Conservation (phyloP, 1,284 basidiomycete species). For the Tausonia pullulans region DNA sequence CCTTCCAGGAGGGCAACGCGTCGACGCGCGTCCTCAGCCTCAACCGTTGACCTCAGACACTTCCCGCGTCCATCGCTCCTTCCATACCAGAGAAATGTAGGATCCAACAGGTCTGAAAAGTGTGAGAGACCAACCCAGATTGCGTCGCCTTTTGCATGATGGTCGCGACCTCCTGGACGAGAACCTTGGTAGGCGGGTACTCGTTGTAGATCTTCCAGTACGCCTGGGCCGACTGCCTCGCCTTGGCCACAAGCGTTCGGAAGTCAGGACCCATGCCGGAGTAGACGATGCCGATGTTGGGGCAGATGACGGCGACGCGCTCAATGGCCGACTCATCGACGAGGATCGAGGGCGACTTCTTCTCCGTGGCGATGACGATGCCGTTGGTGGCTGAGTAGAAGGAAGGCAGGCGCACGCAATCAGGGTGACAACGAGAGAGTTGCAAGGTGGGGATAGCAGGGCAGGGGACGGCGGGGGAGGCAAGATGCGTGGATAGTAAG, state of each 20-base stretch:
- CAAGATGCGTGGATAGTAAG: constrained; percentile 5
- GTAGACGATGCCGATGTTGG: constrained; percentile 98
- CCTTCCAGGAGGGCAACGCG: not conserved
- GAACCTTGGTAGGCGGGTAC: constrained; percentile 92
- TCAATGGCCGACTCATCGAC: constrained; percentile 97
- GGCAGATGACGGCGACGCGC: constrained; percentile 91
- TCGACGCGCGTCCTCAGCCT: not conserved
- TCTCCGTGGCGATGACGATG: constrained; percentile 98
- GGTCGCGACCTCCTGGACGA: constrained; percentile 94
- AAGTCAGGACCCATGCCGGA: constrained; percentile 99
- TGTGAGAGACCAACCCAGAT: constrained; percentile 59
- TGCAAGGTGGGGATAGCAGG: constrained; percentile 12
- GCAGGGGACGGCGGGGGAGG: constrained; percentile 15
- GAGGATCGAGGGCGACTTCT: constrained; percentile 93
- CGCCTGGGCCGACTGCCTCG: constrained; percentile 92
- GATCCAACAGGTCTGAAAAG: too few species aligned
- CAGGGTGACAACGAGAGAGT: not conserved
- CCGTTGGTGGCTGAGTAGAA: constrained; percentile 74
- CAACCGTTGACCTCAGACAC: not conserved
- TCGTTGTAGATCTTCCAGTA: constrained; percentile 99
- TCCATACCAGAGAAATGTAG: too few species aligned
- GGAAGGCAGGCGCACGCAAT: not conserved
- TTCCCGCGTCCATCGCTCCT: not conserved
- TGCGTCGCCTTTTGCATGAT: constrained; percentile 99
- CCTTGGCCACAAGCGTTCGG: constrained; percentile 81